Evolutionary conservation across 352 stramenopile genomes (phyloP).

Genomic region (Phytophthora syringae): DNA sequence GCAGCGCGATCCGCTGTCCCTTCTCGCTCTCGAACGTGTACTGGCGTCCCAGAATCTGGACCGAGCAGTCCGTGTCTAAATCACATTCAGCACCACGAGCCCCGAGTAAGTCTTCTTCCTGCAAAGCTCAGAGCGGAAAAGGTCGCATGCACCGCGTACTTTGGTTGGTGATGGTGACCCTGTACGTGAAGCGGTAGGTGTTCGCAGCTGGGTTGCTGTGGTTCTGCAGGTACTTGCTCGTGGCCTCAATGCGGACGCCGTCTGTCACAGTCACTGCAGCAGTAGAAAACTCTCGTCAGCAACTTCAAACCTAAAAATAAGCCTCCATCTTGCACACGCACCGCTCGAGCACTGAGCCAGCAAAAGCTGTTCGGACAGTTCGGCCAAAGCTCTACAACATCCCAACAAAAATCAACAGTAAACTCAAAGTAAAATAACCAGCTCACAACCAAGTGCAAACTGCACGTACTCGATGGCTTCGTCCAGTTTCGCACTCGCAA

Average conservation of each 20-base stretch:
- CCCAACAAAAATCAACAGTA: background rate
- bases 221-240: slow-evolving; percentile 68
- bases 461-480: slow-evolving; percentile 66
- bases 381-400: slow-evolving; percentile 52
- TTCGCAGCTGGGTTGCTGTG: slow-evolving; percentile 58
- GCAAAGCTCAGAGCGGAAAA: background rate
- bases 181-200: slow-evolving; percentile 80
- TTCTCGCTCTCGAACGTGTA: slow-evolving; percentile 81
- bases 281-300: slow-evolving; percentile 2
- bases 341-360: slow-evolving; percentile 78
- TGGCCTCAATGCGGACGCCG: slow-evolving; percentile 74
- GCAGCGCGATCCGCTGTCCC: slow-evolving; percentile 61
- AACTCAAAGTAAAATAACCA: no score
- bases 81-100: slow-evolving; percentile 1
- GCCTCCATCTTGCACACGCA: slow-evolving; percentile 22
- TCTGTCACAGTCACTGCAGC: slow-evolving; percentile 68
- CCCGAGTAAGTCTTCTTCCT: no score
- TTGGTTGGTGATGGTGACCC: slow-evolving; percentile 80
- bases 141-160: slow-evolving; percentile 39
- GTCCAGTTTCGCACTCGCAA: slow-evolving; percentile 59
- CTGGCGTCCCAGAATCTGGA: slow-evolving; percentile 80
- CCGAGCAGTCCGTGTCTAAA: slow-evolving; percentile 48
- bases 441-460: no score
- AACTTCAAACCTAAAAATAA: slow-evolving; percentile 1
- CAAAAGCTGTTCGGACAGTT: slow-evolving; percentile 70